Base-by-base conservation (phyloP, 306 rosid species). In the Pyrus bretschneideri region DNA sequence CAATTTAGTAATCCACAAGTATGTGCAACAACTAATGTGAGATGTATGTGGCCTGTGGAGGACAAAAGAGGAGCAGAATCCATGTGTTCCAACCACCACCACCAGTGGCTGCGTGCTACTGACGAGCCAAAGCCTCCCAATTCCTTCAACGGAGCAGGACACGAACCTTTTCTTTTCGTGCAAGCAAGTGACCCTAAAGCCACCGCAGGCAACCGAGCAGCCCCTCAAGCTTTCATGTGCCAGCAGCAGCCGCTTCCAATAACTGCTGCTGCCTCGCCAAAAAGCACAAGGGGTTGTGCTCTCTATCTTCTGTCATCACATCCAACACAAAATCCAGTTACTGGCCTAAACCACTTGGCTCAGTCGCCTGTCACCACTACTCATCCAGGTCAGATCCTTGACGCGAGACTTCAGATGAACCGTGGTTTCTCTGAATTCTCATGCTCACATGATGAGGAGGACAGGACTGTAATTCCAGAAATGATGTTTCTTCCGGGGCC, bases 241-340 rank as follows among this genome's bases (percentile, higher is more conserved):
- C 82, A 83, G 23, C 69, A 64, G 14, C 69, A 64, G 79, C 67
- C 79, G 59, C 58, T 72, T 66, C 79, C 79, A 66, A 18, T 73
- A 66, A 42, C 27, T 49, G 54, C 40, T 73, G 71, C 69, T 52
- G 45, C 77, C 76, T 74, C 91, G n/a, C 71, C 86, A 42, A 72
- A 57, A 82, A 80, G 80, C 76, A 70, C 76, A 80, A 78, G 78
- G 83, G 81, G 93, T 80, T 85, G 96, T 89, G 97, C 98, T 89
- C 98, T 93, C 98, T 93, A 89, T 93, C 98, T 93, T 91, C 98
- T 93, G 98, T 93, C 98, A 93, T 85, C 90, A 74, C 80, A 82
- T 78, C 87, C 86, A 67, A 52, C 88, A 35, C 96, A 88, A 79
- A 78, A 67, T 65, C 55, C 90, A 17, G 88, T 87, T 23, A 64